These are phyloP conservation scores for Linnemannia zychae DNA, from an alignment of 192 early-diverging fungal genomes.

Conservation along the genomic window DNA sequence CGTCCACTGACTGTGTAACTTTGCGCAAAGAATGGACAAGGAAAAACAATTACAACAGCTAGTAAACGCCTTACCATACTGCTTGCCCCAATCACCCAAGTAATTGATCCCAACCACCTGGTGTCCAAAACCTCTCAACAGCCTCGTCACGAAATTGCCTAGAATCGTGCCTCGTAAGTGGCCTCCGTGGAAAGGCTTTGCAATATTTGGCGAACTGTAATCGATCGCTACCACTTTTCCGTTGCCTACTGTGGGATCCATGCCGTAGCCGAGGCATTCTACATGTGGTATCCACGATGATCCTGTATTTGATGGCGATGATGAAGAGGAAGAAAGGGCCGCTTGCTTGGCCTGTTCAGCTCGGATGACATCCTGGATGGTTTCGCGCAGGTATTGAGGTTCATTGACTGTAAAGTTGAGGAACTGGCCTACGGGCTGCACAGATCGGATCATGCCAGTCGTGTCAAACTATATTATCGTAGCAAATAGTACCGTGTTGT, in stretches of 20 bases:
- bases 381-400: constrained; percentile 58
- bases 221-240: constrained; percentile 87
- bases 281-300: not conserved
- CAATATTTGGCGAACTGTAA: constrained; percentile 96
- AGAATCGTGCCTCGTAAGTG: constrained; percentile 98
- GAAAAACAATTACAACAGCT: no score
- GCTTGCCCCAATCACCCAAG: constrained; percentile 99
- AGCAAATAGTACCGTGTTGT: not conserved
- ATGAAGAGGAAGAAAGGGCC: not conserved
- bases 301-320: not conserved
- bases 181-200: constrained; percentile 97
- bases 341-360: constrained; percentile 40
- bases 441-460: constrained; percentile 61
- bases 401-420: constrained; percentile 77
- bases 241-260: constrained; percentile 61
- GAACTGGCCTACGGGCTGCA: constrained; percentile 69
- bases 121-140: constrained; percentile 86
- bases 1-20: no score
- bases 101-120: constrained; percentile 92
- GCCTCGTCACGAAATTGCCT: constrained; percentile 87
- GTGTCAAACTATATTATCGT: constrained; percentile 57
- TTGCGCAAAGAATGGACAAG: no score
- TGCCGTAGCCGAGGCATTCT: constrained; percentile 64
- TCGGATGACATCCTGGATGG: constrained; percentile 65
- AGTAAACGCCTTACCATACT: constrained; percentile 93